Conservation (phyloP, 1,139 yeast species). For the Protomyces macrosporus region DNA sequence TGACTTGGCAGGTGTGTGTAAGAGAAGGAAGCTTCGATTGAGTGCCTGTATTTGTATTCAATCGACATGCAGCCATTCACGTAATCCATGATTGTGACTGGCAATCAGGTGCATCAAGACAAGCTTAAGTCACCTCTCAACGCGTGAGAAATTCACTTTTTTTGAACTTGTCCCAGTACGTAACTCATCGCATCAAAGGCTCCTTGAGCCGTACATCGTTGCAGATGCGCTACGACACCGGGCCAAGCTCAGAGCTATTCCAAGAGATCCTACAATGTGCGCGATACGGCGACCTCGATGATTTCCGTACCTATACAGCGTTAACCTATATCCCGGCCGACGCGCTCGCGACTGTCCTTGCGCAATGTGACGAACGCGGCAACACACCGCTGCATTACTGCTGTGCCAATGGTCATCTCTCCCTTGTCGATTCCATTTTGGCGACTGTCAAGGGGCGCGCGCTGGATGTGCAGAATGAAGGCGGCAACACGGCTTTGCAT, state of each 20-base stretch:
- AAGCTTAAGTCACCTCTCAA: too few species aligned
- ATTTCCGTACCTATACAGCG: slow-evolving; percentile 60
- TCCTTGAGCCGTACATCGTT: too few species aligned
- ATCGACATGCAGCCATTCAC: too few species aligned
- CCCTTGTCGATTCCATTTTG: not conserved
- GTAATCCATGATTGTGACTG: too few species aligned
- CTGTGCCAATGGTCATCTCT: slow-evolving; percentile 77
- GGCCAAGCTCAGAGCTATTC: slow-evolving; percentile 35
- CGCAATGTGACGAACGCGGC: slow-evolving; percentile 50
- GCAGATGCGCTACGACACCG: not conserved
- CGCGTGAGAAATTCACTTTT: too few species aligned
- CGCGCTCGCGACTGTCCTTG: slow-evolving; percentile 26
- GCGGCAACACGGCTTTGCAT: slow-evolving; percentile 89
- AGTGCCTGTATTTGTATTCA: too few species aligned
- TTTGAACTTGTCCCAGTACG: too few species aligned
- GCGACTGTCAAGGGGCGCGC: not conserved
- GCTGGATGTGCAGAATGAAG: slow-evolving; percentile 50
- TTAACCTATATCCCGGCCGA: not conserved
- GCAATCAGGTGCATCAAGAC: too few species aligned
- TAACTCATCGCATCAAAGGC: too few species aligned
- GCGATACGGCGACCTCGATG: slow-evolving; percentile 77
- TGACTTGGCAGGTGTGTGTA: too few species aligned
- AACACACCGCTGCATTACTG: slow-evolving; percentile 91
- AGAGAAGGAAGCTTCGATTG: too few species aligned
- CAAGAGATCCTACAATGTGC: slow-evolving; percentile 78